These are phyloP conservation scores for Hypoxylon trugodes DNA, from an alignment of 495 filamentous ascomycete species.

Conservation along the genomic window DNA sequence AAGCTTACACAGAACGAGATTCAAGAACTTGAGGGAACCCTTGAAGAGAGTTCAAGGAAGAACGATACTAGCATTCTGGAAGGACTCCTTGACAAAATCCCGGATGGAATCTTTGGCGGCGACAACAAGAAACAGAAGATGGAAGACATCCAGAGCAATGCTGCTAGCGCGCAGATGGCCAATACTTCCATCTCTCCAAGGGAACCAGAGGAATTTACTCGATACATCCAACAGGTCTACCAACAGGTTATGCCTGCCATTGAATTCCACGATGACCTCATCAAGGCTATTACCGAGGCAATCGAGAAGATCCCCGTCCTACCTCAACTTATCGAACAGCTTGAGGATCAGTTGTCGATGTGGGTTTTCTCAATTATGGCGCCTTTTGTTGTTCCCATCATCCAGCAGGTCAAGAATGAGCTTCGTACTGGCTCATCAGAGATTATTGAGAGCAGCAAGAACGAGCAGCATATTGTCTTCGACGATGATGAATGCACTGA, in stretches of 20 bases:
- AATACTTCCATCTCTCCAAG: constrained; percentile 71
- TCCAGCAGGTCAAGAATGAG: constrained; percentile 84
- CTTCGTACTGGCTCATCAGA: constrained; percentile 84
- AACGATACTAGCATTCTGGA: constrained; percentile 72
- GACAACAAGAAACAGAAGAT: constrained; percentile 72
- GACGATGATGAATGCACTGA: constrained; percentile 76
- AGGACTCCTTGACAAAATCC: constrained; percentile 79
- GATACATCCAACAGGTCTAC: constrained; percentile 69
- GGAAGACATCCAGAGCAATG: constrained; percentile 72
- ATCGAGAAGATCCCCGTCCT: constrained; percentile 84
- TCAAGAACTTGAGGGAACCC: constrained; percentile 79
- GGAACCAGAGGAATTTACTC: constrained; percentile 78
- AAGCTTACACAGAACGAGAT: constrained; percentile 89
- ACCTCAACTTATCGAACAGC: constrained; percentile 77
- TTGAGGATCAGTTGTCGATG: constrained; percentile 79
- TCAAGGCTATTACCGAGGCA: constrained; percentile 77
- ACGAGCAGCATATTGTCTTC: constrained; percentile 86
- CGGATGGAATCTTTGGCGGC: constrained; percentile 75
- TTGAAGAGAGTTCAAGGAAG: constrained; percentile 63
- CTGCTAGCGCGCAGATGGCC: constrained; percentile 71
- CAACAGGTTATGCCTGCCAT: constrained; percentile 84
- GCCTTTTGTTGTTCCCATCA: constrained; percentile 84
- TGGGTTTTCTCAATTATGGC: constrained; percentile 89
- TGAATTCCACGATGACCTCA: constrained; percentile 86
- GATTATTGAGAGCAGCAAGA: constrained; percentile 80